Conservation (phyloP, 116 monocot genomes). For the Thalassia testudinum region DNA sequence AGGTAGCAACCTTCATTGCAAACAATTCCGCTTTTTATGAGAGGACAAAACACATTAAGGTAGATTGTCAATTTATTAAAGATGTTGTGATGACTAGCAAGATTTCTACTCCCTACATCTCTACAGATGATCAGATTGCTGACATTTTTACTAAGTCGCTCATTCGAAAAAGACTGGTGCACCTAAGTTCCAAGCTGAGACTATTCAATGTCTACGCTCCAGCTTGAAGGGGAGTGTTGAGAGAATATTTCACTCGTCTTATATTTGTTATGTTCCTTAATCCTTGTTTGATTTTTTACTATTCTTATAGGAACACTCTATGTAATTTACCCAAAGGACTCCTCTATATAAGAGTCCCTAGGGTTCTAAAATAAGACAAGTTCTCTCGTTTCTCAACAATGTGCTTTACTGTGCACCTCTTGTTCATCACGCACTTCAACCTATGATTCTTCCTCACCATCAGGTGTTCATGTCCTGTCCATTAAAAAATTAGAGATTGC, state of each 20-base stretch:
- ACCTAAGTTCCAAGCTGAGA: background rate
- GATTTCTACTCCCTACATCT: background rate
- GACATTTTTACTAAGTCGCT: background rate
- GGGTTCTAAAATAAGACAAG: too few species aligned
- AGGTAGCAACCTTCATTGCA: background rate
- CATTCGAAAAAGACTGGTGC: background rate
- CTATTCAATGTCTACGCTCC: background rate
- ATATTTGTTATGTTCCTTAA: too few species aligned
- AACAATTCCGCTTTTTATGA: background rate
- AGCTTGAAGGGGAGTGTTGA: conserved; percentile 1
- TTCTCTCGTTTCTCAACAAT: background rate
- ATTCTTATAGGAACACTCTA: too few species aligned
- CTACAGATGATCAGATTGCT: background rate
- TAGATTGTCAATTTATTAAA: background rate
- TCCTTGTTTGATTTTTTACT: too few species aligned
- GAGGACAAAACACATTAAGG: background rate
- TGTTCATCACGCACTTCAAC: background rate
- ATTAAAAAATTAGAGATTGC: too few species aligned
- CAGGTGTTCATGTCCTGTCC: too few species aligned
- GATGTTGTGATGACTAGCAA: background rate
- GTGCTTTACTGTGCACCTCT: background rate
- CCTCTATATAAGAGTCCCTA: too few species aligned
- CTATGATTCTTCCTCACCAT: too few species aligned
- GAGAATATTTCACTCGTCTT: too few species aligned
- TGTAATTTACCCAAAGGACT: too few species aligned